Evolutionary conservation across 192 early-diverging fungal genomes (phyloP).

Genomic region (Podila verticillata): DNA sequence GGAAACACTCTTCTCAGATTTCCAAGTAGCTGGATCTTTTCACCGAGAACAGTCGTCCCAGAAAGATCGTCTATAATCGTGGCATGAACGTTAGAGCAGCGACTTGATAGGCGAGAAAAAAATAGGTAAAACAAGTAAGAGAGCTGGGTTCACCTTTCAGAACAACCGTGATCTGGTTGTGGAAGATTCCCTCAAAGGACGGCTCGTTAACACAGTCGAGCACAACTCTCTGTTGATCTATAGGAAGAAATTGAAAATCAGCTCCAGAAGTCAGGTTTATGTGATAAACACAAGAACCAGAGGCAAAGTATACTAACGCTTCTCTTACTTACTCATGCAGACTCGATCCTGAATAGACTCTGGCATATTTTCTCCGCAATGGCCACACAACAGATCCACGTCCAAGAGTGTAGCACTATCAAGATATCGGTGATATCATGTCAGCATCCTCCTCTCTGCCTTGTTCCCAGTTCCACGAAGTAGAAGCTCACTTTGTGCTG

Average conservation of each 20-base stretch:
- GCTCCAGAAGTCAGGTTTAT: neutral
- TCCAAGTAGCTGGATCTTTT: constrained; percentile 11
- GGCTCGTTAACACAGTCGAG: constrained; percentile 1
- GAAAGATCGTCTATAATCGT: constrained; percentile 18
- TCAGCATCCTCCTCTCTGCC: neutral
- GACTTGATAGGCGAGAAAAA: neutral
- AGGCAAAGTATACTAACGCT: neutral
- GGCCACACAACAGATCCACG: constrained; percentile 39
- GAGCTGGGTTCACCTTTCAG: constrained; percentile 14
- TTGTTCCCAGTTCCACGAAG: neutral
- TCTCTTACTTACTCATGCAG: constrained; percentile 21
- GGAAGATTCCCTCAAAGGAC: constrained; percentile 15
- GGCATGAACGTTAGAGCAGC: no score
- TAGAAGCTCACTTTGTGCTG: constrained; percentile 20
- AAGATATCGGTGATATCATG: neutral
- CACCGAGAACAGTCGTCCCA: constrained; percentile 12
- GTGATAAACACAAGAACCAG: neutral
- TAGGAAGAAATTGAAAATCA: neutral
- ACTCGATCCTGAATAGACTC: constrained; percentile 48
- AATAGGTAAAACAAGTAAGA: neutral
- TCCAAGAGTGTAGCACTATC: constrained; percentile 31
- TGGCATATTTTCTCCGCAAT: constrained; percentile 39
- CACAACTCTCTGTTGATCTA: constrained; percentile 16
- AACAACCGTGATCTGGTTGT: constrained; percentile 17
- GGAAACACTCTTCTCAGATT: constrained; percentile 4